Base-by-base conservation (phyloP, 225 moss, liverwort and hornwort genomes). In the Polytrichum commune region DNA sequence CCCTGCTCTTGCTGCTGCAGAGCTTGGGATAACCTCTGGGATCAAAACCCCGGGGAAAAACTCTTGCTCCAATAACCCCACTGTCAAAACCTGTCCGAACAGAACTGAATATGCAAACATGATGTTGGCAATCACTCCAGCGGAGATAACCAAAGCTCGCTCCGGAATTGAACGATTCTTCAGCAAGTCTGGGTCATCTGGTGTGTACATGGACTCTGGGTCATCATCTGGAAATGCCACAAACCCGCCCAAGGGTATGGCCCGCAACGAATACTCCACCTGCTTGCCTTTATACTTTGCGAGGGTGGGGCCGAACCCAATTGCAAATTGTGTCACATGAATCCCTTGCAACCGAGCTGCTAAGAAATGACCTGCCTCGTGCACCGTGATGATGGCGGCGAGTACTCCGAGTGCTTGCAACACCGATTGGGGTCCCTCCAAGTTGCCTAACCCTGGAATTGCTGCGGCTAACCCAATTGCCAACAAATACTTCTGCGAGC, bases 141-240 rank as follows among this genome's bases (percentile, higher is more conserved):
- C 97, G 5, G 97, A 94, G 9, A 97, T 97, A 27, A 97, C 97
- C 22, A 97, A 83, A 3, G 91, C 93, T 16, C 94, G 87, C 28
- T 84, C 88, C 32, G 73, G 80, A 9, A 97, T 90, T 5, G 94
- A 86, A 38, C 94, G 84, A 58, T 97, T 97, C 84, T 94, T 97
- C 35, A 97, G 74, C 38, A 97, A 81, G 60, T 97, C 84, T 4
- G 97, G 97, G 70, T 97, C 94, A 32, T 97, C 88, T 5, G 89
- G 53, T 18, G 84, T 82, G 58, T 81, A 93, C 35, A 87, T 85
- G 10, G 90, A 87, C 32, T 91, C 81, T 0, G 92, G 94, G 71
- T 92, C 94, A n/a, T 97, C 92, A 55, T 97, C 97, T 4, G 97
- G 94, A 71, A 97, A 97, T 1, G 88, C 97, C 3, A 94, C 97